These are phyloP conservation scores for Alternaria arborescens DNA, from an alignment of 2,329 filamentous ascomycete genomes.

Conservation along the genomic window DNA sequence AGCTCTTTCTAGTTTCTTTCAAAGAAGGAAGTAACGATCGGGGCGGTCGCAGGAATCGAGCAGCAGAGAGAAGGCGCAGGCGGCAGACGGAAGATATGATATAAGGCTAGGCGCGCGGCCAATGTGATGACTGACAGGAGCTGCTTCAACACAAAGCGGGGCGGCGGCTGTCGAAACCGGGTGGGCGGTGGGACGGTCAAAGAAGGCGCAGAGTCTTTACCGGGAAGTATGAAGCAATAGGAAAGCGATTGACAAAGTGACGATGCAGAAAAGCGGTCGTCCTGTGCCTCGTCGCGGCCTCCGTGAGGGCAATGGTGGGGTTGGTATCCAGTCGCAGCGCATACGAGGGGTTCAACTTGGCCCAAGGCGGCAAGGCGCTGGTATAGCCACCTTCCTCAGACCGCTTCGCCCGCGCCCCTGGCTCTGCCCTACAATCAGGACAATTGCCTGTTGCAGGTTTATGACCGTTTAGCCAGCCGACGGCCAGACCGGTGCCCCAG, in stretches of 20 bases:
- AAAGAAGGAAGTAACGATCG: background rate
- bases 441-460: slow-evolving; percentile 5
- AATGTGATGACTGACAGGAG: slow-evolving; percentile 34
- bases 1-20: slow-evolving; percentile 51
- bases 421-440: slow-evolving; percentile 18
- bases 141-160: slow-evolving; percentile 25
- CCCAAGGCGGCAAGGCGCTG: slow-evolving; percentile 15
- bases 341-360: slow-evolving; percentile 18
- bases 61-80: slow-evolving; percentile 18
- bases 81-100: slow-evolving; percentile 32
- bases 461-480: slow-evolving; percentile 5
- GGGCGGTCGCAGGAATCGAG: slow-evolving; percentile 12
- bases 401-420: slow-evolving; percentile 23
- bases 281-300: slow-evolving; percentile 25
- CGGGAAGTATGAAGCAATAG: slow-evolving; percentile 18
- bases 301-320: slow-evolving; percentile 23
- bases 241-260: slow-evolving; percentile 25
- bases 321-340: slow-evolving; percentile 21
- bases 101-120: slow-evolving; percentile 42
- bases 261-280: slow-evolving; percentile 32
- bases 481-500: background rate
- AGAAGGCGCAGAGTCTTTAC: slow-evolving; percentile 26
- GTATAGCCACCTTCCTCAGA: slow-evolving; percentile 22
- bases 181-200: slow-evolving; percentile 22
- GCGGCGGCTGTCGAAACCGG: slow-evolving; percentile 32